phyloP scores from a whole-genome alignment of 805 yeast species.

The Saitoella complicata region DNA sequence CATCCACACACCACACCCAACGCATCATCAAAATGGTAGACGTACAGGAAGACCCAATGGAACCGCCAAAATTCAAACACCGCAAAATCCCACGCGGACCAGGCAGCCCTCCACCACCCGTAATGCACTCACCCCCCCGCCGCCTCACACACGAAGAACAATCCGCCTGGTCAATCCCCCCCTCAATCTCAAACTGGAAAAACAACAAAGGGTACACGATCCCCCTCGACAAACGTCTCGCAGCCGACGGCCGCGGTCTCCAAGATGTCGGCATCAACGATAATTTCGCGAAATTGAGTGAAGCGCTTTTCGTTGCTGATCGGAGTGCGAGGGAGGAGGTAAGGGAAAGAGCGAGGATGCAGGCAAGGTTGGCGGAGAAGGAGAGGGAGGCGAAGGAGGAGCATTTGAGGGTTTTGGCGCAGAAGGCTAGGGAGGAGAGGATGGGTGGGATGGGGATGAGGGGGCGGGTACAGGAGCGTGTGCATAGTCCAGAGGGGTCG shows the following conservation, averaged over 20 bases:
- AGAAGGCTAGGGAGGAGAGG: conserved; percentile 28
- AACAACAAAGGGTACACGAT: conserved; percentile 82
- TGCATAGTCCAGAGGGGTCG: no score
- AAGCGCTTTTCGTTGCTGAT: conserved; percentile 60
- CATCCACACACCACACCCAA: conserved; percentile 18
- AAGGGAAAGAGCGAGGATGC: conserved; percentile 32
- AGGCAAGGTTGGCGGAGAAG: conserved; percentile 33
- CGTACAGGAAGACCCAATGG: conserved; percentile 63
- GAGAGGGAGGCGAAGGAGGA: conserved; percentile 36
- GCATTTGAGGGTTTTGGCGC: conserved; percentile 34
- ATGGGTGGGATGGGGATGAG: not conserved
- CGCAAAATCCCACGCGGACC: conserved; percentile 51
- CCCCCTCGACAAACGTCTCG: conserved; percentile 60
- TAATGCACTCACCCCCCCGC: conserved; percentile 32
- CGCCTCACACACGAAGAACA: conserved; percentile 55
- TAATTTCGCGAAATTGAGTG: conserved; percentile 45
- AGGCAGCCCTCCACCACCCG: conserved; percentile 58
- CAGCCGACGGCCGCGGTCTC: conserved; percentile 30
- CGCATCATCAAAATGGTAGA: conserved; percentile 51
- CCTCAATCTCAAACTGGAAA: conserved; percentile 89
- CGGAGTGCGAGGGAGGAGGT: conserved; percentile 41
- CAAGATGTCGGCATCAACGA: conserved; percentile 31
- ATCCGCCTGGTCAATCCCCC: conserved; percentile 72
- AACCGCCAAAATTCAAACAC: conserved; percentile 61
- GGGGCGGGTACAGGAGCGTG: no score